These are phyloP conservation scores for Lipomyces chichibuensis DNA, from an alignment of 805 yeast species.

Conservation along the genomic window DNA sequence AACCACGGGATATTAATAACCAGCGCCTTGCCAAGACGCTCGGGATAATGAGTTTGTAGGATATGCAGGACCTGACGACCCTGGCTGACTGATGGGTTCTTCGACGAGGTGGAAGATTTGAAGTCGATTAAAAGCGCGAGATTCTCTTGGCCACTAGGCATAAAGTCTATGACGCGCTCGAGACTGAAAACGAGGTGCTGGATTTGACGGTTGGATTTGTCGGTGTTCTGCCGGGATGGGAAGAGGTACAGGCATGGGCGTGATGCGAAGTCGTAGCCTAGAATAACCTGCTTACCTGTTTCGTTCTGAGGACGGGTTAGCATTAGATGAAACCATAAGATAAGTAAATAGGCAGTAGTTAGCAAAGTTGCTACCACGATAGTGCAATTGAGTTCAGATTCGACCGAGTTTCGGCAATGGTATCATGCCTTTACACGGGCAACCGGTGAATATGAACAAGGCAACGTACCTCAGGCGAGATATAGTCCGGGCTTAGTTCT, in stretches of 20 bases:
- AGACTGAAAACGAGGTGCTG: conserved; percentile 92
- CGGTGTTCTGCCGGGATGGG: conserved; percentile 96
- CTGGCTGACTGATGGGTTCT: conserved; percentile 83
- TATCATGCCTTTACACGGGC: background rate
- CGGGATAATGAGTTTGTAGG: conserved; percentile 96
- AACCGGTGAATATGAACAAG: background rate
- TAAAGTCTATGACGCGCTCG: conserved; percentile 87
- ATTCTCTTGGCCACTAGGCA: conserved; percentile 97
- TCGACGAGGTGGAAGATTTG: conserved; percentile 72
- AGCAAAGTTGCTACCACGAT: background rate
- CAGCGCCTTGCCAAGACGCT: conserved; percentile 89
- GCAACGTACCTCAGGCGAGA: conserved; percentile 35
- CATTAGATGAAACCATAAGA: background rate
- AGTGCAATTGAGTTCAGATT: background rate
- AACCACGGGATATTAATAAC: conserved; percentile 91
- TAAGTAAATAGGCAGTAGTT: background rate
- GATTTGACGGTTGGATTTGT: conserved; percentile 87
- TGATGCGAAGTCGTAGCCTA: conserved; percentile 86
- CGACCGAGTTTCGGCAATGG: background rate
- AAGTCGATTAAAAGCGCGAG: conserved; percentile 90
- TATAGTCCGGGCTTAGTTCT: conserved; percentile 45
- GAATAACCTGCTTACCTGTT: conserved; percentile 87
- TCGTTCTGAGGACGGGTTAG: conserved; percentile 62
- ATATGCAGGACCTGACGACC: conserved; percentile 93
- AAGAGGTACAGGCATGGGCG: conserved; percentile 92